Base-by-base conservation (phyloP, 2,329 filamentous ascomycete species). In the Gnomoniopsis smithogilvyi region DNA sequence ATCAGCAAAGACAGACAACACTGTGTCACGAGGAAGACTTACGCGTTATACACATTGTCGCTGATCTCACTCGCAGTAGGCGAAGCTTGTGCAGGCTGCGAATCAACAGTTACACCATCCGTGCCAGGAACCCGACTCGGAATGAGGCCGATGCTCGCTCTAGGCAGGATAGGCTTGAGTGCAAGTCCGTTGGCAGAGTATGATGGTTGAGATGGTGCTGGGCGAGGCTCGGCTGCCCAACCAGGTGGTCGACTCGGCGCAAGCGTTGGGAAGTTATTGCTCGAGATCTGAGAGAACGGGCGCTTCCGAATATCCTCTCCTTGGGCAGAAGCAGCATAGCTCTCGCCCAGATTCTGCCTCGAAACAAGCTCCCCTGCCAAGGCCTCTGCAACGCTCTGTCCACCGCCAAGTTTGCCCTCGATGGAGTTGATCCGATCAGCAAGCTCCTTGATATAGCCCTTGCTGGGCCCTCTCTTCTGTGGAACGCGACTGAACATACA, bases 391-490 rank as follows among this genome's bases (percentile, higher is more conserved):
- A 67, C 45, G 67, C 74, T 60, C 38, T 83, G 80, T 10, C 76
- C 79, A 45, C 81, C 83, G 46, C 81, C 83, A 59, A 95, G 85
- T 69, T 91, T 90, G 64, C 88, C 89, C 70, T 96, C 92, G 49
- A 96, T 87, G 47, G 84, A 88, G 67, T 93, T 87, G 60, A 96
- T 86, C 26, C 92, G 82, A 69, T 96, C 92, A 24, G 92, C 91
- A 22, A 96, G 82, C 72, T 96, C 92, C 70, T 96, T 96, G 71
- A 96, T 96, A 67, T 96, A 96, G 17, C 92, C 92, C 82, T 96
- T 96, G 69, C 89, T 95, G 2, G 92, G 92, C 1, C 92, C 92
- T 62, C 91, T 83, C 73, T 95, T 96, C 80, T 95, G 91, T 1
- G 91, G 92, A 56, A 95, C 88, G 53, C 92, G 84, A 72, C 90